Evolutionary conservation across 1,284 basidiomycete genomes (phyloP).

Genomic region (Pseudozyma pruni): DNA sequence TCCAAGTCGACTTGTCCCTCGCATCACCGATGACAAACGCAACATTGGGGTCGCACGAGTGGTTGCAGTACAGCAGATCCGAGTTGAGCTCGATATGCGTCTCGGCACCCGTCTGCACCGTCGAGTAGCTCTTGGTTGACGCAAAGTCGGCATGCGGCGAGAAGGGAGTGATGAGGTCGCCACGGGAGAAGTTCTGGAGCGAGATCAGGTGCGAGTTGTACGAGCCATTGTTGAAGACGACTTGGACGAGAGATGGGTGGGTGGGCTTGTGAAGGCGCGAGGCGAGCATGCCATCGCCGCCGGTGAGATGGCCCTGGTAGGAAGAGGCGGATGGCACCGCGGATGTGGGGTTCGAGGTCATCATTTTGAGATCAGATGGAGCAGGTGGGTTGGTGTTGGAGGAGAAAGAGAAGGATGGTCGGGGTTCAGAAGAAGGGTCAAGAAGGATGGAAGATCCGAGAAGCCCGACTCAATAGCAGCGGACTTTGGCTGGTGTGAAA

Average conservation of each 20-base stretch:
- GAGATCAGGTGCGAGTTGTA: conserved; percentile 62
- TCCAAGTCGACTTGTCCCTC: conserved; percentile 38
- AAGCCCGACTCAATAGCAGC: neutral
- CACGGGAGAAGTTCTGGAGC: conserved; percentile 30
- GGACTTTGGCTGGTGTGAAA: neutral
- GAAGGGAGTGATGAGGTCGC: conserved; percentile 51
- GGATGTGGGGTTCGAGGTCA: conserved; percentile 20
- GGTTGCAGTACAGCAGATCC: conserved; percentile 65
- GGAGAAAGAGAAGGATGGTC: neutral
- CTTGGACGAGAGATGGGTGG: conserved; percentile 52
- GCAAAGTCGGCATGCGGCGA: conserved; percentile 41
- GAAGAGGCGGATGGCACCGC: conserved; percentile 1
- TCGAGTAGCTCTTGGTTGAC: conserved; percentile 47
- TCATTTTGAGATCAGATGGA: conserved; percentile 11
- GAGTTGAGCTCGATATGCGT: conserved; percentile 62
- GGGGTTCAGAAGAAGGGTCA: too few species aligned
- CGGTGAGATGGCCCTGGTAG: conserved; percentile 58
- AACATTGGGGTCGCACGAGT: conserved; percentile 62
- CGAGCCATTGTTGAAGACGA: conserved; percentile 59
- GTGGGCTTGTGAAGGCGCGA: conserved; percentile 50
- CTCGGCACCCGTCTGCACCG: conserved; percentile 54
- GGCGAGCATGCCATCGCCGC: conserved; percentile 48
- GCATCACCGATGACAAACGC: conserved; percentile 43
- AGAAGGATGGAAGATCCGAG: conserved; percentile 4
- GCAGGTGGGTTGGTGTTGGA: neutral